Base-by-base conservation (phyloP, 139 green algal species). In the Mesotaenium endlicherianum region DNA sequence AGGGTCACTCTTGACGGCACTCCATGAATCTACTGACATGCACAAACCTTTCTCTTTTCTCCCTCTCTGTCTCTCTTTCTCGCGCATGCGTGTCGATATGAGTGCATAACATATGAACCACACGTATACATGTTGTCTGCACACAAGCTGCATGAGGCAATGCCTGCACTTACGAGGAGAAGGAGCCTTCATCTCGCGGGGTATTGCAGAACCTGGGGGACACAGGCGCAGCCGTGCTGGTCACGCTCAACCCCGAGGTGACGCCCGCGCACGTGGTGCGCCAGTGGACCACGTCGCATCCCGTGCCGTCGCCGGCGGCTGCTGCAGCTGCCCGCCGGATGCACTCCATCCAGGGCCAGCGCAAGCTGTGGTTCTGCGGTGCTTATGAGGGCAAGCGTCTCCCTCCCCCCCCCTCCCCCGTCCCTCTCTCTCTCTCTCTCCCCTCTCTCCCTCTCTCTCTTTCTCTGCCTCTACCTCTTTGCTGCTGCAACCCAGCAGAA, bases 201-300 rank as follows among this genome's bases (percentile, higher is more conserved):
- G n/a, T n/a, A n/a, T n/a, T n/a, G 75, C 78, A 85, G 78, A 90
- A 94, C 82, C 90, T 97, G 78, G 90, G 91, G 1, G 38, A 88
- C 1, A 89, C 83, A 0, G 89, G 91, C 5, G 92, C 91, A 5
- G 78, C 95, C 75, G 67, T 95, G 26, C 97, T 98, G 89, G 93
- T 95, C 8, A 98, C 95, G 8, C 93, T 98, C 64, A 98, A 98
- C 84, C 94, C 95, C n/a, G 83, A 86, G 20, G 67, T 87, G 14
- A 81, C 90, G 5, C 78, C 78, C n/a, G 6, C 49, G 39, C 49
- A 47, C 55, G 26, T 82, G 8, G 5, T 39, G 8, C 26, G 17
- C 30, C 70, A 69, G 5, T 85, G 58, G 78, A 3, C 2, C 41
- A 60, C 68, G 30, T 45, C n/a, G 38, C 78, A 85, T 64, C 72